Evolutionary conservation across 139 green algal genomes (phyloP), one percentile per base, ranked within the genome.

Genomic region (Coelastrella sp.): DNA sequence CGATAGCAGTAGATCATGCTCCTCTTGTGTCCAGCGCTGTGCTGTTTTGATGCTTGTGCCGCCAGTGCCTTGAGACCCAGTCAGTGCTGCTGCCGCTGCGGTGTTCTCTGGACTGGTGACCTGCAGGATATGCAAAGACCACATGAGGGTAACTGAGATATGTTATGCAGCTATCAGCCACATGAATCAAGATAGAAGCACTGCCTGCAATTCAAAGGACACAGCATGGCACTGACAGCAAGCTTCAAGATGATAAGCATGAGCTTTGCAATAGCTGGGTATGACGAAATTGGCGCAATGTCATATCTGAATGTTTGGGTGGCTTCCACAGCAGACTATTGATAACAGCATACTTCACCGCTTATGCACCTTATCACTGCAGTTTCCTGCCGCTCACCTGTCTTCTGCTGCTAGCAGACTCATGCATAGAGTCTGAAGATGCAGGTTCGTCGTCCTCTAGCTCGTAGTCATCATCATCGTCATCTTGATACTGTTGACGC

Each of bases 11-110:
- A 76, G 62, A 25, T 78, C 62, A 35, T 85, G 79, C 45, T 85
- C 79, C 62, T 75, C 79, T 7, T 51, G 59, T 4, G 79, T 85
- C 79, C 79, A 85, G 79, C 79, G 79, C 79, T 85, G 73, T n/a
- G 73, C 73, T 34, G 71, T 79, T 30, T 81, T 81, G 50, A 66
- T 81, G 73, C 48, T 60, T 15, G 50, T 41, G 27, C 30, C 23
- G 73, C 48, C 35, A 21, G 5, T 57, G 62, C 19, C 73, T 34
- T 21, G 43, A 19, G 71, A 27, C n/a, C n/a, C n/a, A n/a, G n/a
- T n/a, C n/a, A n/a, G n/a, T 1, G 71, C 43, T 45, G 73, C 50
- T 8, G 73, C 73, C 21, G 50, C 73, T 34, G 73, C 50, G 34
- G 73, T 37, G 15, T 32, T 21, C 50, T 2, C 48, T 21, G 21